Conservation (phyloP, 192 early-diverging fungal species). For the Ambispora gerdemannii region DNA sequence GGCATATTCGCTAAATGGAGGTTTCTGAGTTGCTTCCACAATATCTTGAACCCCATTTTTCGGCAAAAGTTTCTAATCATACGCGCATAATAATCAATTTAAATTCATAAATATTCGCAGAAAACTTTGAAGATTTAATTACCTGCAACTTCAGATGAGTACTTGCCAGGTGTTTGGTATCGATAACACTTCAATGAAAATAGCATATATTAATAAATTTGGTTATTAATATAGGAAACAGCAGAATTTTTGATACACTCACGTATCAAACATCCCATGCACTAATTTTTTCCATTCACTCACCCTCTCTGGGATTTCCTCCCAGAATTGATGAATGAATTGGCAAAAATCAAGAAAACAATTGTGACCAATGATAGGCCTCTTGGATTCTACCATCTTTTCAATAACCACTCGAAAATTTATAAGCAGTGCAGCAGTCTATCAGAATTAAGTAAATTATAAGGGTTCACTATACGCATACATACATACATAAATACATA, state of each 20-base stretch:
- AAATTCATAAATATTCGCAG: slow-evolving; percentile 28
- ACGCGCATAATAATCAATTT: not conserved
- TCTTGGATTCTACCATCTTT: slow-evolving; percentile 60
- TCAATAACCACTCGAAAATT: slow-evolving; percentile 81
- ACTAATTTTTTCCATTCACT: slow-evolving; percentile 64
- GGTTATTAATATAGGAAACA: not conserved
- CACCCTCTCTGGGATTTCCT: slow-evolving; percentile 62
- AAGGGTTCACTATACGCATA: not conserved
- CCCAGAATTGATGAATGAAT: slow-evolving; percentile 70
- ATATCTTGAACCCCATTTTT: slow-evolving; percentile 47
- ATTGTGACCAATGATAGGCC: slow-evolving; percentile 89
- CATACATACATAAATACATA: not conserved
- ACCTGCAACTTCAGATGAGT: slow-evolving; percentile 45
- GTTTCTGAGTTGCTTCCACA: slow-evolving; percentile 34
- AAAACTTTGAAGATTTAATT: slow-evolving; percentile 26
- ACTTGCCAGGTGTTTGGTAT: slow-evolving; percentile 74
- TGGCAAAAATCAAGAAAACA: slow-evolving; percentile 85
- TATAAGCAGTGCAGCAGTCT: slow-evolving; percentile 11
- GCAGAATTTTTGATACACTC: too few species aligned
- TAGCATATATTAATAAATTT: not conserved
- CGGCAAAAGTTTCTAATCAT: slow-evolving; percentile 32
- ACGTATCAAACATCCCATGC: slow-evolving; percentile 59
- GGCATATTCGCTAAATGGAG: slow-evolving; percentile 40
- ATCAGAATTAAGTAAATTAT: not conserved
- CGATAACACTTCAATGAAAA: slow-evolving; percentile 57